A percentile compares a stretch with the other conserved stretches of the same genome.
Evolutionary conservation across 306 rosid species (phyloP).

Genomic region (Lupinus albus): DNA sequence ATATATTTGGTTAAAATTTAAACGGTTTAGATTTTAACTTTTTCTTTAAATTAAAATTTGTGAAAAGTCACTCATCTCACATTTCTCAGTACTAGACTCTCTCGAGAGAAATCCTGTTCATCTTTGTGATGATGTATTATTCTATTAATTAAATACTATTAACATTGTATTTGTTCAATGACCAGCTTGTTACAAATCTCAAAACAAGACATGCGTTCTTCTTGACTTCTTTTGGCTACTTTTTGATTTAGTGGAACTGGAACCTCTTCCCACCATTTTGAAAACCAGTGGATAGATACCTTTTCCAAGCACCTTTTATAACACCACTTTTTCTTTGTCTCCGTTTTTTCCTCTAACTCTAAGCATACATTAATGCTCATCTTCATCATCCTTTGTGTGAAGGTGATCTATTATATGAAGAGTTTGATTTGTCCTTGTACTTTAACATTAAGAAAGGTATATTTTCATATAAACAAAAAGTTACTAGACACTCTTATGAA

Average conservation of each 20-base stretch:
- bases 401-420: not conserved
- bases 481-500: no score
- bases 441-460: no score
- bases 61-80: no score
- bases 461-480: no score
- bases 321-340: slow-evolving; percentile 41
- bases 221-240: slow-evolving; percentile 44
- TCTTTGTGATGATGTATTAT: not conserved
- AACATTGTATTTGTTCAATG: slow-evolving; percentile 35
- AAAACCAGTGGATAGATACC: slow-evolving; percentile 39
- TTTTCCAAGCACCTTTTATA: slow-evolving; percentile 47
- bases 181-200: slow-evolving; percentile 30
- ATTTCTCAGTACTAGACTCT: no score
- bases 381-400: slow-evolving; percentile 5
- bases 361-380: slow-evolving; percentile 6
- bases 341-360: slow-evolving; percentile 15
- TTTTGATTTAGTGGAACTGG: slow-evolving; percentile 52
- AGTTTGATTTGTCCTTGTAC: no score
- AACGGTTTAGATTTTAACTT: no score
- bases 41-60: no score
- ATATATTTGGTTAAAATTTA: no score
- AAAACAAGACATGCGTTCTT: slow-evolving; percentile 40
- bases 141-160: not conserved
- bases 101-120: no score
- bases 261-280: slow-evolving; percentile 46